phyloP scores from a whole-genome alignment of 2,329 filamentous ascomycete genomes.

The Monosporascus cannonballus region DNA sequence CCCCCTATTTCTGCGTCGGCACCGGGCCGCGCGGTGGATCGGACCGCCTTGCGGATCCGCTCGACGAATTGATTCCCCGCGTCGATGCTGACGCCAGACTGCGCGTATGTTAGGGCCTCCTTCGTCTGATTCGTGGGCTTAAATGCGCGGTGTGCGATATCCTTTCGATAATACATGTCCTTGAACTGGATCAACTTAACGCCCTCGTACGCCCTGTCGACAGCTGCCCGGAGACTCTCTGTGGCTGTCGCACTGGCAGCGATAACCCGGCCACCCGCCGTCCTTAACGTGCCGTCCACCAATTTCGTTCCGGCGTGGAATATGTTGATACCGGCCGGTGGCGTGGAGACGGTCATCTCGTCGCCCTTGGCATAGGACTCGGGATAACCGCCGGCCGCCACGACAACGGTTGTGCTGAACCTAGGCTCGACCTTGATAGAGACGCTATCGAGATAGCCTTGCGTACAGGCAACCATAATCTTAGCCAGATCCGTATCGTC shows the following conservation, averaged over 20 bases:
- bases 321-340: slow-evolving; percentile 54
- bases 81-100: slow-evolving; percentile 90
- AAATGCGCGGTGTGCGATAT: slow-evolving; percentile 79
- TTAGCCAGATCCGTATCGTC: slow-evolving; percentile 78
- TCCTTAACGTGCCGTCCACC: slow-evolving; percentile 58
- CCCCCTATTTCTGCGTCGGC: slow-evolving; percentile 92
- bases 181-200: slow-evolving; percentile 77
- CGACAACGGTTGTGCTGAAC: slow-evolving; percentile 88
- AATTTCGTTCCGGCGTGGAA: slow-evolving; percentile 90
- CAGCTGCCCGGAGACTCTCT: slow-evolving; percentile 69
- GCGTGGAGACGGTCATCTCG: slow-evolving; percentile 43
- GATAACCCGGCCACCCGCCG: slow-evolving; percentile 85
- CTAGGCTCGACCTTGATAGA: slow-evolving; percentile 60
- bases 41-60: slow-evolving; percentile 85
- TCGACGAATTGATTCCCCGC: slow-evolving; percentile 89
- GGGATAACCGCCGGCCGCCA: slow-evolving; percentile 88
- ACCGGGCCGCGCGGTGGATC: slow-evolving; percentile 75
- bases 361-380: slow-evolving; percentile 77
- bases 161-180: slow-evolving; percentile 85
- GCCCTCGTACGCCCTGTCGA: slow-evolving; percentile 81
- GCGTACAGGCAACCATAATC: slow-evolving; percentile 79
- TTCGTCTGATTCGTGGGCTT: slow-evolving; percentile 35
- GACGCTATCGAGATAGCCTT: slow-evolving; percentile 66
- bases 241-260: slow-evolving; percentile 76
- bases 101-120: slow-evolving; percentile 76